Evolutionary conservation across 345 rosid genomes (phyloP).

Genomic region (Linum lewisii): DNA sequence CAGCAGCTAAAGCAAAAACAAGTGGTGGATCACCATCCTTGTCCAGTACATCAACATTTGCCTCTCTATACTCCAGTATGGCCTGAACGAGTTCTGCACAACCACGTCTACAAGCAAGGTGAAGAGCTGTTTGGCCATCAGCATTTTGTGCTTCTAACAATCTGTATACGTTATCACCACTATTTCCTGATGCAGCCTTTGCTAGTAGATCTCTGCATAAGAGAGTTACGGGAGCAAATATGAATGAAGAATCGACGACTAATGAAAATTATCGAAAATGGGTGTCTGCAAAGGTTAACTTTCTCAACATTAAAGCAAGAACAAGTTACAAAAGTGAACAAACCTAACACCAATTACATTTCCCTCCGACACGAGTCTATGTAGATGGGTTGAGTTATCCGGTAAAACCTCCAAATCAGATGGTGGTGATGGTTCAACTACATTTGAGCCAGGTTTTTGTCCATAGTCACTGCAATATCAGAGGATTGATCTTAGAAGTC

Average conservation of each 20-base stretch:
- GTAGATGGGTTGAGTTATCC: constrained; percentile 53
- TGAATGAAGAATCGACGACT: not conserved
- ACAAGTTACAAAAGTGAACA: constrained; percentile 19
- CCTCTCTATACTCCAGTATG: constrained; percentile 54
- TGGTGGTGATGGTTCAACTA: constrained; percentile 37
- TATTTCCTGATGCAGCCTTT: constrained; percentile 54
- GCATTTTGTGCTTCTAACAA: constrained; percentile 77
- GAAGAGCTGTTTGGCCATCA: constrained; percentile 93
- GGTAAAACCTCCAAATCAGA: constrained; percentile 41
- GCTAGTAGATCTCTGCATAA: constrained; percentile 59
- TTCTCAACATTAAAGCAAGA: constrained; percentile 6
- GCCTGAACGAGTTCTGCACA: constrained; percentile 74
- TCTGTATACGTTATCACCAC: constrained; percentile 37
- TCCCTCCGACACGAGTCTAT: constrained; percentile 71
- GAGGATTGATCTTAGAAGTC: not conserved
- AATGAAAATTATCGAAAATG: not conserved
- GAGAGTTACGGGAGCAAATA: not conserved
- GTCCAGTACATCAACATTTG: constrained; percentile 79
- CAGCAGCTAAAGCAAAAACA: constrained; percentile 97
- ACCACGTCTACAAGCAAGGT: constrained; percentile 97
- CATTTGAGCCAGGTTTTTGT: constrained; percentile 42
- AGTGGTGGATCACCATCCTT: constrained; percentile 98
- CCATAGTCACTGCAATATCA: constrained; percentile 44
- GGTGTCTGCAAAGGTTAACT: not conserved
- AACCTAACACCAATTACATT: constrained; percentile 73